Evolutionary conservation across 192 early-diverging fungal genomes (phyloP).

Genomic region (Glomus cerebriforme): DNA sequence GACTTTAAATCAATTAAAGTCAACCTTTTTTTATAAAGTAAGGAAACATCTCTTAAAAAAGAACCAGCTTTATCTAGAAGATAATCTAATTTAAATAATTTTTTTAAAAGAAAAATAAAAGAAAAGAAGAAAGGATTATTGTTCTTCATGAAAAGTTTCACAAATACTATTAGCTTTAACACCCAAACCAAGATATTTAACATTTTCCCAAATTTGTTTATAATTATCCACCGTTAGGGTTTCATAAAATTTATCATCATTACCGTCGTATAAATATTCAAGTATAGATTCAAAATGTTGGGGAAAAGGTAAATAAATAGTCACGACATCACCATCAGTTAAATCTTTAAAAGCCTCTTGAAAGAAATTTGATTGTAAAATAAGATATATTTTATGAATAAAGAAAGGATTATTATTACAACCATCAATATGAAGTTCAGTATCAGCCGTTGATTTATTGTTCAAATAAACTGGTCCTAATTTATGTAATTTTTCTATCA

Average conservation of each 20-base stretch:
- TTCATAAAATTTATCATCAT: slow-evolving; percentile 21
- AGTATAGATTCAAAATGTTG: slow-evolving; percentile 13
- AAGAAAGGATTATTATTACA: neutral
- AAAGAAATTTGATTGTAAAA: slow-evolving; percentile 22
- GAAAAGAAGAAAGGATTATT: too few relatives aligned
- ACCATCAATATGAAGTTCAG: slow-evolving; percentile 13
- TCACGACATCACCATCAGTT: neutral
- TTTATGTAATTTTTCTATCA: neutral
- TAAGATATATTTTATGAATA: slow-evolving; percentile 20
- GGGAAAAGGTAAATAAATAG: neutral
- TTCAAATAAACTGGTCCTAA: neutral
- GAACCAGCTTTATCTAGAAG: too few relatives aligned
- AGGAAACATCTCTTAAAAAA: too few relatives aligned
- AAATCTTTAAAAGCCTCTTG: neutral
- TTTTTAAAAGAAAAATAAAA: too few relatives aligned
- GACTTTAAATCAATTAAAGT: too few relatives aligned
- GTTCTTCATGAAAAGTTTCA: neutral
- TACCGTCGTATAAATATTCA: slow-evolving; percentile 20
- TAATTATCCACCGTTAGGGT: neutral
- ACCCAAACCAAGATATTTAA: slow-evolving; percentile 6
- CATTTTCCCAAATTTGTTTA: slow-evolving; percentile 18
- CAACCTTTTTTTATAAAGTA: too few relatives aligned
- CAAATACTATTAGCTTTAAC: neutral
- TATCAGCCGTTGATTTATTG: neutral
- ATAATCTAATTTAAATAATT: too few relatives aligned